phyloP scores from a whole-genome alignment of 192 early-diverging fungal genomes.

The Umbelopsis sp. region DNA sequence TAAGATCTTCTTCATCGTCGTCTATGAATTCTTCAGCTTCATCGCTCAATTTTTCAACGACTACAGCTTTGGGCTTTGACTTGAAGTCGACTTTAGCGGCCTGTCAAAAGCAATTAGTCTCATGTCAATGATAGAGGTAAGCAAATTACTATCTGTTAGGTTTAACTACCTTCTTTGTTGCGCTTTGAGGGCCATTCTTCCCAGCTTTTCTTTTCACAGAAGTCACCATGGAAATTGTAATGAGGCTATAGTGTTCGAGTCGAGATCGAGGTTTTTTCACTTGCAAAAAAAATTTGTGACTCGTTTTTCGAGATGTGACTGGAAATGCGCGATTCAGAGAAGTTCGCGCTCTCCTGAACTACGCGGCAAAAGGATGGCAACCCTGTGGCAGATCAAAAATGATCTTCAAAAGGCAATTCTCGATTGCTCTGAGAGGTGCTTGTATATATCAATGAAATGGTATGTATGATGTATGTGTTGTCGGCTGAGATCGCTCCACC shows the following conservation, averaged over 20 bases:
- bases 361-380: neutral
- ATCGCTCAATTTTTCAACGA: slow-evolving; percentile 1
- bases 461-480: slow-evolving; percentile 39
- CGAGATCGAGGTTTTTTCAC: slow-evolving; percentile 14
- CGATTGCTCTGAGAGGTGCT: slow-evolving; percentile 70
- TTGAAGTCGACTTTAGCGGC: slow-evolving; percentile 5
- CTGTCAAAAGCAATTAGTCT: neutral
- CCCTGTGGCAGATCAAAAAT: slow-evolving; percentile 23
- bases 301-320: slow-evolving; percentile 10
- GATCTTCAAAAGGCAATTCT: slow-evolving; percentile 60
- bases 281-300: slow-evolving; percentile 16
- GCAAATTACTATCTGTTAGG: neutral
- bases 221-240: slow-evolving; percentile 16
- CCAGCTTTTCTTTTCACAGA: slow-evolving; percentile 16
- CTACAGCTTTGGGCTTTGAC: neutral
- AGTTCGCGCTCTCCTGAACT: neutral
- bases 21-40: slow-evolving; percentile 20
- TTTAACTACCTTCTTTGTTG: neutral
- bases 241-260: neutral
- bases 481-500: slow-evolving; percentile 1
- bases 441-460: slow-evolving; percentile 78
- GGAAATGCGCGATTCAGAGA: neutral
- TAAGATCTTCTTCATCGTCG: slow-evolving; percentile 35
- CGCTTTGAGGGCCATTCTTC: neutral
- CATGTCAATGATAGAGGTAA: neutral